phyloP scores from a whole-genome alignment of 192 early-diverging fungal genomes.

The Chytriomyces hyalinus region DNA sequence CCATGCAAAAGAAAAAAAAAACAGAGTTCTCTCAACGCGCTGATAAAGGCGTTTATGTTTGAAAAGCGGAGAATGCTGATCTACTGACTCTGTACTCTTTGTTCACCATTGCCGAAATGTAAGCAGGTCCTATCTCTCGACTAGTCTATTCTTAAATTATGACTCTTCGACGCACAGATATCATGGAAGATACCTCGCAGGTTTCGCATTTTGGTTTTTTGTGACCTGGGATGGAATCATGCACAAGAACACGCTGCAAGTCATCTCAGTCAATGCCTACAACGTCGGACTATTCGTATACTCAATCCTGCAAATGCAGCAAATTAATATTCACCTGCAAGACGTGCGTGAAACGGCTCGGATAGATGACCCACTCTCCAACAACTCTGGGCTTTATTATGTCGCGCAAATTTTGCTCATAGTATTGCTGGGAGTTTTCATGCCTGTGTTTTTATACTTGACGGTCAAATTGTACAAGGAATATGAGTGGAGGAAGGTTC shows the following conservation, averaged over 20 bases:
- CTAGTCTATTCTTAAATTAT: background rate
- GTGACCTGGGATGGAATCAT: background rate
- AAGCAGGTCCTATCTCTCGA: background rate
- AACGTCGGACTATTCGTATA: constrained; percentile 24
- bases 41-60: too few relatives aligned
- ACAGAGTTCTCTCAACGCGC: too few relatives aligned
- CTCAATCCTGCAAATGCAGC: constrained; percentile 20
- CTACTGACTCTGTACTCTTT: too few relatives aligned
- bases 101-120: background rate
- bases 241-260: constrained; percentile 11
- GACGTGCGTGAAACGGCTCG: background rate
- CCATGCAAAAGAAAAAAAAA: too few relatives aligned
- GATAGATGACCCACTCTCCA: background rate
- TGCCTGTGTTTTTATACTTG: constrained; percentile 1
- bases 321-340: background rate
- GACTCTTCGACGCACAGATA: background rate
- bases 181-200: background rate
- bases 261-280: constrained; percentile 20
- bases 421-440: constrained; percentile 8
- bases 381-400: background rate
- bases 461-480: background rate
- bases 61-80: too few relatives aligned
- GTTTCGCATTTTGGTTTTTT: background rate
- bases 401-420: constrained; percentile 12
- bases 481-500: constrained; percentile 16